phyloP scores from a whole-genome alignment of 768 basidiomycete species.

The Boletellus ananiceps region DNA sequence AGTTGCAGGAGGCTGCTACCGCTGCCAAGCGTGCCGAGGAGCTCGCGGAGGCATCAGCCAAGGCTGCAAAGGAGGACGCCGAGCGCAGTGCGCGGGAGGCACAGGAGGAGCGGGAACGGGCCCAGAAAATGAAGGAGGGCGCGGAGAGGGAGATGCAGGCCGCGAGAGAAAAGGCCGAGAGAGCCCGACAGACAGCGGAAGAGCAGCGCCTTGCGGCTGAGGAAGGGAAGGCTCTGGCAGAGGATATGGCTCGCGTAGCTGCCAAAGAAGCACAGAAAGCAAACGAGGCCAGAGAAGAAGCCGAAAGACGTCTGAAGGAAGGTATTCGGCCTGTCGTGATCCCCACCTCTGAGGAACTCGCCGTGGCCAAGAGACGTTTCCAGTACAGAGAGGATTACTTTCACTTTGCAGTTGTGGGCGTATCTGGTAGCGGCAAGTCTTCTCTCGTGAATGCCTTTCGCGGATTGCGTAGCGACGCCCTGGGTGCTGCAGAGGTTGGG shows the following conservation, averaged over 20 bases:
- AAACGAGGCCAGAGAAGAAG: conserved; percentile 12
- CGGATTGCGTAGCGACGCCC: conserved; percentile 22
- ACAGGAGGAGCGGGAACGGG: conserved; percentile 10
- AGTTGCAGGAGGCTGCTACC: conserved; percentile 8
- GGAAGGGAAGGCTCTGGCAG: conserved; percentile 13
- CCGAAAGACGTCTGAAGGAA: conserved; percentile 14
- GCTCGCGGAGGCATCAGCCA: conserved; percentile 7
- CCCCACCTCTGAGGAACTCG: conserved; percentile 10
- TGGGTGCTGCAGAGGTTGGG: conserved; percentile 15
- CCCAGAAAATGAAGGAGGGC: conserved; percentile 11
- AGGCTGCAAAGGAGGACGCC: conserved; percentile 16
- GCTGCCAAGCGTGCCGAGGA: conserved; percentile 2
- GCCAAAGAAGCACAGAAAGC: conserved; percentile 16
- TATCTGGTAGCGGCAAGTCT: conserved; percentile 35
- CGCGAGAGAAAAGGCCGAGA: conserved; percentile 11
- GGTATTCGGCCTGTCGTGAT: conserved; percentile 23
- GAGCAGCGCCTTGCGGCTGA: conserved; percentile 18
- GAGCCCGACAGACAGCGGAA: conserved; percentile 11
- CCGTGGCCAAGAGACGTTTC: conserved; percentile 14
- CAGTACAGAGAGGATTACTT: conserved; percentile 26
- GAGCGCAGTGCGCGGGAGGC: conserved; percentile 10
- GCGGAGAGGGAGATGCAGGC: conserved; percentile 11
- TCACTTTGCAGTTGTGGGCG: conserved; percentile 34
- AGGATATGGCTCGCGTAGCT: conserved; percentile 9
- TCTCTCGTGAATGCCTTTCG: conserved; percentile 36